Evolutionary conservation across 169 alveolate genomes (phyloP).

Genomic region (Plasmodium knowlesi): DNA sequence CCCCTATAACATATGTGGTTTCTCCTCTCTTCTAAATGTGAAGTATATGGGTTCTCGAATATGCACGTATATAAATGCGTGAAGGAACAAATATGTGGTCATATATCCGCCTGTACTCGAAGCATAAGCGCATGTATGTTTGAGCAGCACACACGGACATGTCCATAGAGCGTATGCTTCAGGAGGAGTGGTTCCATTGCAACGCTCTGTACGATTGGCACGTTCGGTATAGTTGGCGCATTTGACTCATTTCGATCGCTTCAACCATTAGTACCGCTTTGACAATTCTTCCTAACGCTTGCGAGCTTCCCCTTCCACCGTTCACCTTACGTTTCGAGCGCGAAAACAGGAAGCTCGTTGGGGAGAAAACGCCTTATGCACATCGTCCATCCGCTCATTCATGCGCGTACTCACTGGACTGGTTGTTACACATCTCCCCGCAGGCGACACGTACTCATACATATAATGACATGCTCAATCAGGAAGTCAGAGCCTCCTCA

Average conservation of each 20-base stretch:
- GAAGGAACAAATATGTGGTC: neutral
- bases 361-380: neutral
- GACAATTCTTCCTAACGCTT: neutral
- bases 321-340: neutral
- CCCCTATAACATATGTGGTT: neutral
- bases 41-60: neutral
- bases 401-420: neutral
- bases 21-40: constrained; percentile 15
- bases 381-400: neutral
- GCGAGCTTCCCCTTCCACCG: neutral
- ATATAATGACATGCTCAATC: neutral
- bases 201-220: neutral
- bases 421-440: too few species aligned
- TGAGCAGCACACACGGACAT: neutral
- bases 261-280: neutral
- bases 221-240: neutral
- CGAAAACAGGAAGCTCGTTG: neutral
- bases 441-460: too few species aligned
- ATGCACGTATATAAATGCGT: neutral
- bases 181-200: neutral
- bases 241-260: neutral
- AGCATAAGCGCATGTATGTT: neutral
- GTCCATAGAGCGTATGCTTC: neutral
- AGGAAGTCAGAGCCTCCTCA: constrained; percentile 77
- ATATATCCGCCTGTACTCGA: neutral